These are phyloP conservation scores for Ceratobasidium sp. DNA, from an alignment of 1,284 basidiomycete genomes.

Conservation along the genomic window DNA sequence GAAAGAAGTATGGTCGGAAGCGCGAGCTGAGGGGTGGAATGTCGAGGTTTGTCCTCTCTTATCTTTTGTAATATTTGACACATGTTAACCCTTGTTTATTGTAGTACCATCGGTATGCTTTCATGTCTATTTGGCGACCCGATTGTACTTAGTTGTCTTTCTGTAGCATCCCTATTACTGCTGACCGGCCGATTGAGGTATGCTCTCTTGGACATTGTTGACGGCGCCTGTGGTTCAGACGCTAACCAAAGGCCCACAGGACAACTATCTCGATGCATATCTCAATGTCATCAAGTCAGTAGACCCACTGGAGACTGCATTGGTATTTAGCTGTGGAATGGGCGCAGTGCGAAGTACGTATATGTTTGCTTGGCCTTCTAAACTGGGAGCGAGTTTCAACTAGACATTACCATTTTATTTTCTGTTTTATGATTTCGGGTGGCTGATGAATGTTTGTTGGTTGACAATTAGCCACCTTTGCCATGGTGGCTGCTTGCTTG, in stretches of 20 bases:
- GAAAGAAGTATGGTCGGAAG: constrained; percentile 84
- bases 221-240: background rate
- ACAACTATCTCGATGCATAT: constrained; percentile 96
- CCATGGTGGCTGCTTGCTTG: constrained; percentile 94
- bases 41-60: constrained; percentile 71
- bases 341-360: constrained; percentile 84
- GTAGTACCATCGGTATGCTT: constrained; percentile 70
- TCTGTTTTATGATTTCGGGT: background rate
- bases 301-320: constrained; percentile 82
- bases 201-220: constrained; percentile 34
- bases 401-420: background rate
- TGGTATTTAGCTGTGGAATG: constrained; percentile 98
- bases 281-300: constrained; percentile 82
- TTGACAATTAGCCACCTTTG: constrained; percentile 76
- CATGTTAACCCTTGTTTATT: constrained; percentile 16
- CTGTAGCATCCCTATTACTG: constrained; percentile 89
- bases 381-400: background rate
- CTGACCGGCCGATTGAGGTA: constrained; percentile 86
- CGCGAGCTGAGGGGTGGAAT: constrained; percentile 87
- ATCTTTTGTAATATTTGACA: background rate
- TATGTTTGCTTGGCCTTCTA: background rate
- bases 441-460: background rate
- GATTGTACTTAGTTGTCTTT: constrained; percentile 43
- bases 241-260: constrained; percentile 59
- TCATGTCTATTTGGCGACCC: constrained; percentile 13